These are phyloP conservation scores for Osmanthus fragrans DNA, from an alignment of 257 asterid species.

Conservation along the genomic window DNA sequence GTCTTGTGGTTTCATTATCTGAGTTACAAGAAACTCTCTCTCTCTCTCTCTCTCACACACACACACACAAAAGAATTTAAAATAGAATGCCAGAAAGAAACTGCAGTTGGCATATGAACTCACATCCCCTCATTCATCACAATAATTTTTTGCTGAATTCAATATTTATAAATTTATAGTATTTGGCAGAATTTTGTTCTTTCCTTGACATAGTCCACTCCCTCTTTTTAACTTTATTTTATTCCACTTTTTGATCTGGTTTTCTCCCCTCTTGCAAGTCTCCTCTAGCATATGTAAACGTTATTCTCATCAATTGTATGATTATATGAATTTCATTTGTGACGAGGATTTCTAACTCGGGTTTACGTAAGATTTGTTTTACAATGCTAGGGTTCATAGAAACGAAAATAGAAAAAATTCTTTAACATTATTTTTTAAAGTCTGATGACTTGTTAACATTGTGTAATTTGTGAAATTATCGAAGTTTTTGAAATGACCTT, in stretches of 20 bases:
- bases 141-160: neutral
- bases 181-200: neutral
- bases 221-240: neutral
- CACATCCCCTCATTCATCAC: neutral
- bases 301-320: too few relatives aligned
- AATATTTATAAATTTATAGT: neutral
- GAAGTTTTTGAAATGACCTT: neutral
- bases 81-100: neutral
- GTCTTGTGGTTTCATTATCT: neutral
- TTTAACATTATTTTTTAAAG: too few relatives aligned
- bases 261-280: neutral
- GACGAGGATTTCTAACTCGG: neutral
- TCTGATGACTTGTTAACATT: too few relatives aligned
- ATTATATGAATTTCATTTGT: too few relatives aligned
- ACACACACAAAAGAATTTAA: neutral
- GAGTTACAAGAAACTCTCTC: neutral
- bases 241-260: constrained; percentile 2
- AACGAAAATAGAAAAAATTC: neutral
- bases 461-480: neutral
- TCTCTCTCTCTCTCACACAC: neutral
- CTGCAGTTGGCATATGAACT: neutral
- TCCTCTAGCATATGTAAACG: neutral
- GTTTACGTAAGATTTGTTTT: neutral
- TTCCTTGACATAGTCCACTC: neutral
- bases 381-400: neutral